Base-by-base conservation (phyloP, 108 stramenopile species). In the Cyclotella kingstonii region DNA sequence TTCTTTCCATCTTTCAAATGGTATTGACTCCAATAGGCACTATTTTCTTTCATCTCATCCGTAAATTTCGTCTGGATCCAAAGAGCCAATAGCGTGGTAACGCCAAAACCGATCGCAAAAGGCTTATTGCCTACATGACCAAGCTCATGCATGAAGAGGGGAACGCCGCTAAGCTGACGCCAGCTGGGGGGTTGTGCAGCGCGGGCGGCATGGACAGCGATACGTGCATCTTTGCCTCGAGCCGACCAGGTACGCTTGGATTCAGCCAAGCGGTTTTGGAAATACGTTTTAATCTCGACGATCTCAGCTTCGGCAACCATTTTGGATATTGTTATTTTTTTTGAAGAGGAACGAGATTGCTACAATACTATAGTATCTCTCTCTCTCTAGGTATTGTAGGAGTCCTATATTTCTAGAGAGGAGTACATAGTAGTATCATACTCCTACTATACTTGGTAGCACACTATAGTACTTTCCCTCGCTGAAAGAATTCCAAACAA, bases 111-210 rank as follows among this genome's bases (percentile, higher is more conserved):
- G 60, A 82, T 70, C 48, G 81, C 78, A 66, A 93, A 93, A 8
- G 88, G 88, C 45, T 66, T 63, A 70, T 88, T 88, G 35, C 91
- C 91, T 36, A 74, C 54, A 53, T 88, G 85, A 25, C 66, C 79
- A 34, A 86, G 73, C 60, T 93, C 88, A 54, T 93, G 86, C 35
- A 79, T 61, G 48, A 86, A 65, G 25, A 89, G 69, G 17, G 82
- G 61, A 29, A 90, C 47, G 19, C 86, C 91, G 31, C 67, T 79
- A 78, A 93, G 79, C 54, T 90, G 91, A 65, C 86, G 84, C 91
- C 91, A 93, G 15, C 87, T 78, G 52, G 77, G 77, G 74, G 77
- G 71, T 9, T 70, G 74, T 33, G 59, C 9, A 21, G 87, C 76
- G 28, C 79, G 77, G 48, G 74, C 35, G 68, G 73, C 68, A 41